Base-by-base conservation (phyloP, 2,329 filamentous ascomycete species). In the Rhinocladiella mackenziei region DNA sequence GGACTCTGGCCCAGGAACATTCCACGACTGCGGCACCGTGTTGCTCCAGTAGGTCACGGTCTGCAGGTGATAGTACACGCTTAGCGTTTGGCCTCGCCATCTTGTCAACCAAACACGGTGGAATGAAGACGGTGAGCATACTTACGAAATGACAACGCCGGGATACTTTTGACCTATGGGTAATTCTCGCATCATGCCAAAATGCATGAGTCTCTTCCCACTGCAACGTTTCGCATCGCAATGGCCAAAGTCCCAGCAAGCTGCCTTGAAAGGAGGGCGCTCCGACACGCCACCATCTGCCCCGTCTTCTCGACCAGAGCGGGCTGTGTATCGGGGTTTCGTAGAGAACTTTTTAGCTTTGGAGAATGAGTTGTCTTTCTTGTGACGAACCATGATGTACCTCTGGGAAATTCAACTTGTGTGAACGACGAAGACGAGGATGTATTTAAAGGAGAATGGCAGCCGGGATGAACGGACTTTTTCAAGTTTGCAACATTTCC, bases 211-310 rank as follows among this genome's bases (percentile, higher is more conserved):
- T 53, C 87, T 83, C 72, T 98, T 98, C 22, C 92, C 92, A 0
- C 89, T 96, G 69, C 92, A 98, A 57, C 91, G 77, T 67, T 96
- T 97, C 6, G 91, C 88, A 62, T 98, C 92, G 72, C 92, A 98
- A 71, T 98, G 92, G 51, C 89, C 91, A 23, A 98, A 76, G 62
- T 98, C 92, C 92, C 92, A 98, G 65, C 91, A 96, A 47, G 91
- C 92, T 36, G 92, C 91, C 69, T 94, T 94, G 77, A 89, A 96
- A 15, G 69, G 63, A 26, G 68, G 69, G 38, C 63, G 64, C 45
- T 63, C 56, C 40, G 60, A 60, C 26, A 48, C 57, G 51, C 56
- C 58, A 32, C 59, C 56, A 13, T 65, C 61, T 41, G 71, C 64
- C 49, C 70, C 67, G 42, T 66, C 62, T 38, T 68, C 57, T 60